Percentiles rank a stretch among this genome's conserved stretches.
Evolutionary conservation across 2,329 filamentous ascomycete genomes (phyloP).

Genomic region (Thelonectria rubi): DNA sequence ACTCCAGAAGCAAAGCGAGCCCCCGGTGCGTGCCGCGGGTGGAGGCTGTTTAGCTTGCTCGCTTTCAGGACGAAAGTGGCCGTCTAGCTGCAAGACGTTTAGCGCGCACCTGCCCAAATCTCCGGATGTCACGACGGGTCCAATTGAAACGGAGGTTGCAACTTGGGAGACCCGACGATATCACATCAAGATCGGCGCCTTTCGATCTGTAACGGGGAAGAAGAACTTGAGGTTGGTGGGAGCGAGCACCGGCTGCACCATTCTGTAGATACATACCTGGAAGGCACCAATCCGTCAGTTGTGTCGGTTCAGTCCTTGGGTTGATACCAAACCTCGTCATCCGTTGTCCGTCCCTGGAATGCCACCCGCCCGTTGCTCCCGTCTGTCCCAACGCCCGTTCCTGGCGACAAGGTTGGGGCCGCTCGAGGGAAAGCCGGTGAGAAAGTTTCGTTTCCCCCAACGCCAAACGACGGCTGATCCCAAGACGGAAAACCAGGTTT

Average conservation of each 20-base stretch:
- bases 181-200: constrained; percentile 10
- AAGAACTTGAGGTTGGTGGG: background rate
- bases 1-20: background rate
- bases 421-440: constrained; percentile 1
- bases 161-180: constrained; percentile 8
- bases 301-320: background rate
- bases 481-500: background rate
- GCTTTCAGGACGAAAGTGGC: background rate
- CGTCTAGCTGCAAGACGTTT: background rate
- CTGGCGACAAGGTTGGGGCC: background rate
- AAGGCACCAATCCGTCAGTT: background rate
- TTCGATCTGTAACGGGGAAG: constrained; percentile 16
- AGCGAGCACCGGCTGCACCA: background rate
- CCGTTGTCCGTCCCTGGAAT: background rate
- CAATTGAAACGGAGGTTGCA: background rate
- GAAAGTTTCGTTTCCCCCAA: constrained; percentile 3
- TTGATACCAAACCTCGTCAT: background rate
- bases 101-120: constrained; percentile 10
- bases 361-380: constrained; percentile 6
- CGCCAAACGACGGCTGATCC: background rate
- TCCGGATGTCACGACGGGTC: background rate
- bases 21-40: constrained; percentile 14
- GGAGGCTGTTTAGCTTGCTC: constrained; percentile 2
- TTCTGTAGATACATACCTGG: background rate
- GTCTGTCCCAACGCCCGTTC: background rate